These are phyloP conservation scores for Komagataella populi DNA, from an alignment of 805 yeast genomes.

Conservation along the genomic window DNA sequence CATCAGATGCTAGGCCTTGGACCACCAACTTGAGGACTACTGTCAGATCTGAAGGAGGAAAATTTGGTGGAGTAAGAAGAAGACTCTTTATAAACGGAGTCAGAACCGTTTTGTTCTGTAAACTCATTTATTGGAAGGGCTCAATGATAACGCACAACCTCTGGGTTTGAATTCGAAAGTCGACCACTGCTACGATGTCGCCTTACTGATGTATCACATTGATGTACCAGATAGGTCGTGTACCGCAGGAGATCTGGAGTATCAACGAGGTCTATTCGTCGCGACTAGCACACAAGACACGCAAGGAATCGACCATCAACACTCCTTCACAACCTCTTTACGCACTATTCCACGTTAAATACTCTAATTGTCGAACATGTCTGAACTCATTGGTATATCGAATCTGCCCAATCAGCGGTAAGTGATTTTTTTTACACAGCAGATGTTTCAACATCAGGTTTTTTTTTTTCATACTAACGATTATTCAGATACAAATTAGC, in stretches of 20 bases:
- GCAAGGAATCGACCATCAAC: background rate
- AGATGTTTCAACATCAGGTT: conserved; percentile 2
- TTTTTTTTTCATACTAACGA: conserved; percentile 2
- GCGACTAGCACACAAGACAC: background rate
- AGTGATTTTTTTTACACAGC: conserved; percentile 9
- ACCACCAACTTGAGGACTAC: conserved; percentile 50
- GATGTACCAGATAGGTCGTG: background rate
- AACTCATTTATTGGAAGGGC: background rate
- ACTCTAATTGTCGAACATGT: conserved; percentile 3
- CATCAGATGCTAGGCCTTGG: conserved; percentile 44
- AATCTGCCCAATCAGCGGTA: conserved; percentile 65
- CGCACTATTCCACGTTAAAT: background rate
- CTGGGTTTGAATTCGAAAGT: background rate
- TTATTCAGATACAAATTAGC: conserved; percentile 50
- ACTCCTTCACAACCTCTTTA: background rate
- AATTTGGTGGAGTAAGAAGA: conserved; percentile 41
- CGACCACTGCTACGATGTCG: background rate
- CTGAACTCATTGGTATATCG: conserved; percentile 55
- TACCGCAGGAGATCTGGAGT: background rate
- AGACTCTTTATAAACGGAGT: conserved; percentile 43
- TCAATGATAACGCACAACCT: background rate
- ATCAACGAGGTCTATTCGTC: background rate
- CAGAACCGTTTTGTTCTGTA: background rate
- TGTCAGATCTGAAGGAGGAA: conserved; percentile 52
- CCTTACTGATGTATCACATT: background rate